Conservation (phyloP, 1,139 yeast genomes). For the Pneumocystis murina region DNA sequence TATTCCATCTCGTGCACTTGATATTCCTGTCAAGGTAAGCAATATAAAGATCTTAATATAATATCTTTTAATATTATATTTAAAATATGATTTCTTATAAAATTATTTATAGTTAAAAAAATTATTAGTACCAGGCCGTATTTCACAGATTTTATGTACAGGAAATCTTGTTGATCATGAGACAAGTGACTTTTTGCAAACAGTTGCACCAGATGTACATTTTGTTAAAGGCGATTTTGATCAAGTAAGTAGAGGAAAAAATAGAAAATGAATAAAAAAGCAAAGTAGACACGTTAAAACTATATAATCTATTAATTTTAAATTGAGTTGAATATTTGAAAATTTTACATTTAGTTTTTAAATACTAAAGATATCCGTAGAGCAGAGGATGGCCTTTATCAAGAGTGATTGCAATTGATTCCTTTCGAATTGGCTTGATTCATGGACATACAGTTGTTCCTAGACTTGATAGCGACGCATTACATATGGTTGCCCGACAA, state of each 20-base stretch:
- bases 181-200: conserved; percentile 48
- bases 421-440: conserved; percentile 65
- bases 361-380: not conserved
- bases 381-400: conserved; percentile 34
- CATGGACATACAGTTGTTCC: conserved; percentile 80
- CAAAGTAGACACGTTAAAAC: not conserved
- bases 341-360: conserved; percentile 2
- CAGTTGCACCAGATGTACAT: conserved; percentile 56
- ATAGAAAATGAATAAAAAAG: not conserved
- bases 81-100: conserved; percentile 11
- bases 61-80: not conserved
- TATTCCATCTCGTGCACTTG: conserved; percentile 74
- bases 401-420: conserved; percentile 51
- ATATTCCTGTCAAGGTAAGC: conserved; percentile 11
- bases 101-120: conserved; percentile 44
- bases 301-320: not conserved
- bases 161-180: conserved; percentile 68
- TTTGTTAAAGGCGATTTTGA: conserved; percentile 73
- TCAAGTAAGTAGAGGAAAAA: conserved; percentile 14
- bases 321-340: not conserved
- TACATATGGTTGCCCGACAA: conserved; percentile 71
- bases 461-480: conserved; percentile 68
- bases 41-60: not conserved
- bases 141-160: conserved; percentile 66
- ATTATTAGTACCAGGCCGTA: conserved; percentile 64